Conservation (phyloP, 2,329 filamentous ascomycete genomes). For the Microascus cirrosus region DNA sequence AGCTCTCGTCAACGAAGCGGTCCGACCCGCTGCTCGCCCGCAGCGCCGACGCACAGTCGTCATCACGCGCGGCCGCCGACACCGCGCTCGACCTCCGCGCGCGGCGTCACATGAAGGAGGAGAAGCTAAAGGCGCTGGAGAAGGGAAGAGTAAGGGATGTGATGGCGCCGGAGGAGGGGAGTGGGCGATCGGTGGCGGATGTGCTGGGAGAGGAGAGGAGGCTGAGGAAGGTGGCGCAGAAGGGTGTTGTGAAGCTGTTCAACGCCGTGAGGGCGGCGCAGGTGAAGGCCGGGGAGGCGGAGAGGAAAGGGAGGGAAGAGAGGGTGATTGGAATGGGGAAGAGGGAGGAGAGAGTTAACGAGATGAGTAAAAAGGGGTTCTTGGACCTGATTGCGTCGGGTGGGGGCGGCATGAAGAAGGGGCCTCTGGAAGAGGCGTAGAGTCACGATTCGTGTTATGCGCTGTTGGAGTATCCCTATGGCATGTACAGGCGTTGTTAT, state of each 20-base stretch:
- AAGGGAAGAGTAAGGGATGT: slow-evolving; percentile 86
- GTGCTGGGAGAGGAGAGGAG: slow-evolving; percentile 64
- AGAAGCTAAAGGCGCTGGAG: slow-evolving; percentile 69
- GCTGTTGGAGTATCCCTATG: background rate
- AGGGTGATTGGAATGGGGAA: slow-evolving; percentile 69
- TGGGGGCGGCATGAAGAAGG: slow-evolving; percentile 48
- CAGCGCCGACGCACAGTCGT: slow-evolving; percentile 61
- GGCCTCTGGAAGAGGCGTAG: slow-evolving; percentile 44
- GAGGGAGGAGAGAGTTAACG: slow-evolving; percentile 78
- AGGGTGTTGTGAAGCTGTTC: slow-evolving; percentile 92
- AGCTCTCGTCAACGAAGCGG: slow-evolving; percentile 71
- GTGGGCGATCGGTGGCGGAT: slow-evolving; percentile 34
- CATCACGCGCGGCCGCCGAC: slow-evolving; percentile 63
- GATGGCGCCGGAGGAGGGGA: slow-evolving; percentile 24
- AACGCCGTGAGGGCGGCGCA: slow-evolving; percentile 91
- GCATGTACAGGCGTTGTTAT: background rate
- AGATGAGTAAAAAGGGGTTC: slow-evolving; percentile 97
- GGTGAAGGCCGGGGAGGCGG: slow-evolving; percentile 72
- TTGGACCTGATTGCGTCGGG: slow-evolving; percentile 72
- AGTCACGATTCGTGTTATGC: background rate
- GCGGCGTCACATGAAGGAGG: slow-evolving; percentile 63
- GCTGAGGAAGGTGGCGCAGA: slow-evolving; percentile 77
- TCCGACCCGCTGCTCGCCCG: slow-evolving; percentile 86
- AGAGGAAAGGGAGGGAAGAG: slow-evolving; percentile 55
- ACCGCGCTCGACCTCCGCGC: slow-evolving; percentile 74